Evolutionary conservation across 2,329 filamentous ascomycete genomes (phyloP).

Genomic region (Penicillium rolfsii): DNA sequence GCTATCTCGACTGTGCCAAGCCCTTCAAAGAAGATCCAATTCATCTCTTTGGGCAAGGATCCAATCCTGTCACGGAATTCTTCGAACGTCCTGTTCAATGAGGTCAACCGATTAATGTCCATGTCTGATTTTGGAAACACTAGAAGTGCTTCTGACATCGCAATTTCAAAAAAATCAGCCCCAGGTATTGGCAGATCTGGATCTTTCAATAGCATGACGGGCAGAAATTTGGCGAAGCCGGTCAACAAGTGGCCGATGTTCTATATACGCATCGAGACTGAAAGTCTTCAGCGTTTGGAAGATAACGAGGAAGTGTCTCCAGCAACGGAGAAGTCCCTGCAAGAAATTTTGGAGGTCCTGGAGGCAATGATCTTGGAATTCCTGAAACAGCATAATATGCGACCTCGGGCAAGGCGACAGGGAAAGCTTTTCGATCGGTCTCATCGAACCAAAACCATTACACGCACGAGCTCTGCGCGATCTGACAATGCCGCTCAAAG

Average conservation of each 20-base stretch:
- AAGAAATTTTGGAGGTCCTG: conserved; percentile 66
- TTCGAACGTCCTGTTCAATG: conserved; percentile 71
- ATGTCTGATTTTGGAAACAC: conserved; percentile 74
- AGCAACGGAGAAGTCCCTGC: conserved; percentile 52
- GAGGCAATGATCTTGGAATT: conserved; percentile 73
- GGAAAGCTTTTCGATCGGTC: conserved; percentile 11
- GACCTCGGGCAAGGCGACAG: conserved; percentile 50
- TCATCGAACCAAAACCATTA: background rate
- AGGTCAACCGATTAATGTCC: conserved; percentile 75
- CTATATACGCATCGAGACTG: conserved; percentile 67
- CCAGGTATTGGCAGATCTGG: conserved; percentile 32
- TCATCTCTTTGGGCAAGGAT: conserved; percentile 75
- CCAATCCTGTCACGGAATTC: conserved; percentile 63
- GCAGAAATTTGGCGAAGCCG: conserved; percentile 61
- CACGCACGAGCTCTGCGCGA: conserved; percentile 7
- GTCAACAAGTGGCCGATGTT: conserved; percentile 90
- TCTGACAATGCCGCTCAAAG: background rate
- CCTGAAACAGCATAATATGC: conserved; percentile 71
- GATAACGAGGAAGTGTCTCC: conserved; percentile 45
- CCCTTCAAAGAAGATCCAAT: conserved; percentile 74
- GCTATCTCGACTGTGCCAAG: conserved; percentile 71
- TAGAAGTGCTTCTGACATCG: conserved; percentile 47
- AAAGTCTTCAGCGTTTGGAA: conserved; percentile 43
- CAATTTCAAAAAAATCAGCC: conserved; percentile 14
- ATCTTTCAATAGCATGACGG: conserved; percentile 48